These are phyloP conservation scores for Fusarium oligoseptatum DNA, from an alignment of 2,329 filamentous ascomycete species.

Conservation along the genomic window DNA sequence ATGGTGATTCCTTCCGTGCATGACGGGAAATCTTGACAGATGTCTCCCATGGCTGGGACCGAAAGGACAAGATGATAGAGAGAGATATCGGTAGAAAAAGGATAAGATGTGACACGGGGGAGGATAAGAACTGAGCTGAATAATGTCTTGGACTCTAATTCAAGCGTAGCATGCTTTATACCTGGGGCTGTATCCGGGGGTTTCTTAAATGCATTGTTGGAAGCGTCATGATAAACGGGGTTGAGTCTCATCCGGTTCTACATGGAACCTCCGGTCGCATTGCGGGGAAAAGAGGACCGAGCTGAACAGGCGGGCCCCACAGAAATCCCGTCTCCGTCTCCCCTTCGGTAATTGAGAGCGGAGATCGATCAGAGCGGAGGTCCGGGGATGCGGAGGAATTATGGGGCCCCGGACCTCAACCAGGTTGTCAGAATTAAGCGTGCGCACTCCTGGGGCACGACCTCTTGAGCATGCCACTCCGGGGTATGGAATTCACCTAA, in stretches of 20 bases:
- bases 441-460: not conserved
- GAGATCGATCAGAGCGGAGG: not conserved
- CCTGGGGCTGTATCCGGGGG: not conserved
- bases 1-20: not conserved
- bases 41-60: not conserved
- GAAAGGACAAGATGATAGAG: not conserved
- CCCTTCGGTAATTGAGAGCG: not conserved
- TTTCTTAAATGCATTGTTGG: not conserved
- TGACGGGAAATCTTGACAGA: not conserved
- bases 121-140: not conserved
- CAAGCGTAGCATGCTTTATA: not conserved
- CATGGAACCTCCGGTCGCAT: not conserved
- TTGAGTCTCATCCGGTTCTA: not conserved
- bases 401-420: not conserved
- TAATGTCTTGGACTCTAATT: not conserved
- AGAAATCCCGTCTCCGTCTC: not conserved
- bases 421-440: not conserved
- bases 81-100: not conserved
- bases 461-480: not conserved
- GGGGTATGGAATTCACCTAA: not conserved
- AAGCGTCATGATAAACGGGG: not conserved
- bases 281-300: not conserved
- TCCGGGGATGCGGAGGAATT: not conserved
- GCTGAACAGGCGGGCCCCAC: not conserved
- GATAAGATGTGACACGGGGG: too few species aligned